Evolutionary conservation across 2,329 filamentous ascomycete genomes (phyloP), one percentile per base, ranked within the genome.

Genomic region (Hymenoscyphus infarciens): DNA sequence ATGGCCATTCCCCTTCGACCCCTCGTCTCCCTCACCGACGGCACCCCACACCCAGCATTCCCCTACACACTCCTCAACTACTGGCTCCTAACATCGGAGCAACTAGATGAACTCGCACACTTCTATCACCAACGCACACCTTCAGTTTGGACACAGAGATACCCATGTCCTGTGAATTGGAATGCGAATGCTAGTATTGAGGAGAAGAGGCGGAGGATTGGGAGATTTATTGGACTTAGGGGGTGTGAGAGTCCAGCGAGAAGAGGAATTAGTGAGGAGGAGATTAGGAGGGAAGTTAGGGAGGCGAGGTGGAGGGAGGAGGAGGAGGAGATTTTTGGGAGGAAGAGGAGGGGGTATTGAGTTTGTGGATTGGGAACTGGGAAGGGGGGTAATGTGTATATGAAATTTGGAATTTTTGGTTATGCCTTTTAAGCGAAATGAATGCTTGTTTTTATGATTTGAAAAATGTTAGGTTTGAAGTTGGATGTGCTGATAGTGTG

Each of bases 51-150:
- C 70, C 83, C 86, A 0, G 74, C 78, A 61, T 92, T 89, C 74
- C 89, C 89, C 1, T 71, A 72, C 22, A 89, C 84, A 3, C 79
- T 92, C 61, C 84, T 92, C 55, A 82, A 83, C 72, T 91, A 89
- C 76, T 90, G 88, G 82, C 85, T 92, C 35, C 82, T 92, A 42
- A 92, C 87, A 16, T 87, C 90, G 73, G 76, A 76, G 33, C 81
- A 92, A 75, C 85, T 91, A 61, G 89, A 92, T 76, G 78, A 79
- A 60, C 81, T 92, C 49, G 89, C 89, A 2, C 78, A 82, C 67
- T 91, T 89, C 76, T 92, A 92, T 78, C 87, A 90, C 77, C 89
- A 92, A 77, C 81, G 81, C 63, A 83, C 81, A 0, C 85, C 83
- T 0, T 78, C 78, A 63, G 72, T 74, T n/a, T 85, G 80, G 77